Evolutionary conservation across 2,329 filamentous ascomycete species (phyloP).

Genomic region (Cryoendolithus antarcticus): DNA sequence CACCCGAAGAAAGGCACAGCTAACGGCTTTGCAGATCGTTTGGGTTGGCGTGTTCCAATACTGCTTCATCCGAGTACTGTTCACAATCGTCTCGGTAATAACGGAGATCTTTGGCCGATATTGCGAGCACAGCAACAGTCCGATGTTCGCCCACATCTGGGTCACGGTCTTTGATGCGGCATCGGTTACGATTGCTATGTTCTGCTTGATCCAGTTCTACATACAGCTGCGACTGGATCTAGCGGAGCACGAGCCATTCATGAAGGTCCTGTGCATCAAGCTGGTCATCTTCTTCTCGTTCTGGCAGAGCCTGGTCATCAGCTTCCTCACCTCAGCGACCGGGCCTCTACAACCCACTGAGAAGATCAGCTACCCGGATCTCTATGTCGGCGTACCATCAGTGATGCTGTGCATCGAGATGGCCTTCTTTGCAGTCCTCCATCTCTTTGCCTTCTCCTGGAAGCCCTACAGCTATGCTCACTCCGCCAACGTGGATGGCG

Average conservation of each 20-base stretch:
- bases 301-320: constrained; percentile 61
- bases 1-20: too few species aligned
- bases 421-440: constrained; percentile 65
- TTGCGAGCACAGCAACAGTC: constrained; percentile 66
- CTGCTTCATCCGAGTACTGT: constrained; percentile 65
- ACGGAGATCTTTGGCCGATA: constrained; percentile 58
- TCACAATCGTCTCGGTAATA: constrained; percentile 66
- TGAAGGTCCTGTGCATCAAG: constrained; percentile 80
- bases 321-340: constrained; percentile 46
- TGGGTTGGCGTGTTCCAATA: constrained; percentile 80
- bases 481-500: constrained; percentile 6
- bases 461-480: constrained; percentile 47
- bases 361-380: constrained; percentile 57
- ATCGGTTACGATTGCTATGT: constrained; percentile 75
- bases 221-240: constrained; percentile 60
- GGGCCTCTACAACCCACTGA: constrained; percentile 51
- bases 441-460: constrained; percentile 74
- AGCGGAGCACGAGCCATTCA: constrained; percentile 55
- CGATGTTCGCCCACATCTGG: constrained; percentile 76
- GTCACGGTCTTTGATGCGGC: constrained; percentile 58
- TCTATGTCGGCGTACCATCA: constrained; percentile 69
- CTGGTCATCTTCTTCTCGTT: constrained; percentile 85
- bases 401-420: constrained; percentile 74
- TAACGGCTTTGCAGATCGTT: constrained; percentile 40
- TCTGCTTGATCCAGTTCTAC: constrained; percentile 79